Conservation (phyloP, 2,329 filamentous ascomycete genomes). For the Lecanicillium sp. region DNA sequence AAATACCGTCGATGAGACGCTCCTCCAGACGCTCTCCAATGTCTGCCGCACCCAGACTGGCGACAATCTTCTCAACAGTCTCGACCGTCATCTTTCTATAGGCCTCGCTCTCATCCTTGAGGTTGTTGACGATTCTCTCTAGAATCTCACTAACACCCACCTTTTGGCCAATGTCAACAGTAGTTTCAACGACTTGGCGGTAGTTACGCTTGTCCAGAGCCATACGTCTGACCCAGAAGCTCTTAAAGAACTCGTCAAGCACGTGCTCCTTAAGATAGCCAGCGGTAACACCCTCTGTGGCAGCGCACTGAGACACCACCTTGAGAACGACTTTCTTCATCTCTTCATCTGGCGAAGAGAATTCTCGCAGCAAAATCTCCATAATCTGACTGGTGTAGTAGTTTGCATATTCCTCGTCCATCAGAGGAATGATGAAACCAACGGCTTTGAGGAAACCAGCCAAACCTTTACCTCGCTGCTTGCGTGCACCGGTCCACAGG, state of each 20-base stretch:
- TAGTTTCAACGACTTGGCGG: constrained; percentile 95
- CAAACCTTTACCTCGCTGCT: constrained; percentile 92
- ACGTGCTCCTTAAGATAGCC: constrained; percentile 94
- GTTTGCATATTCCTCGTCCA: constrained; percentile 99
- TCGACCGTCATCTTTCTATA: constrained; percentile 99
- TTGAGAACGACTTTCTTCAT: constrained; percentile 99
- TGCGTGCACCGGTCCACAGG: constrained; percentile 91
- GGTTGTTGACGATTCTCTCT: constrained; percentile 85
- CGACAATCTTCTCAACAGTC: constrained; percentile 93
- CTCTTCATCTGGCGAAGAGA: constrained; percentile 94
- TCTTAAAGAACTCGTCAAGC: constrained; percentile 94
- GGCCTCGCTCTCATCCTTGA: constrained; percentile 96
- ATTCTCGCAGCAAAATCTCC: constrained; percentile 94
- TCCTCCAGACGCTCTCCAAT: constrained; percentile 91
- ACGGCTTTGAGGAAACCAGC: constrained; percentile 96
- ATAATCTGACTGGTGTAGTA: constrained; percentile 99
- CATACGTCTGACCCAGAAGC: constrained; percentile 97
- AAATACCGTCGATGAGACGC: constrained; percentile 86
- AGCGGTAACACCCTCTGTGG: constrained; percentile 89
- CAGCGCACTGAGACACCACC: constrained; percentile 91
- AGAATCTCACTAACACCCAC: constrained; percentile 96
- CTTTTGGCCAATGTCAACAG: constrained; percentile 93
- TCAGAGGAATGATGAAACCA: constrained; percentile 94
- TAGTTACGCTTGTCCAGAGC: constrained; percentile 97
- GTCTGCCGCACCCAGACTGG: constrained; percentile 86